phyloP scores from a whole-genome alignment of 495 filamentous ascomycete genomes.

The Xylaria scruposa region DNA sequence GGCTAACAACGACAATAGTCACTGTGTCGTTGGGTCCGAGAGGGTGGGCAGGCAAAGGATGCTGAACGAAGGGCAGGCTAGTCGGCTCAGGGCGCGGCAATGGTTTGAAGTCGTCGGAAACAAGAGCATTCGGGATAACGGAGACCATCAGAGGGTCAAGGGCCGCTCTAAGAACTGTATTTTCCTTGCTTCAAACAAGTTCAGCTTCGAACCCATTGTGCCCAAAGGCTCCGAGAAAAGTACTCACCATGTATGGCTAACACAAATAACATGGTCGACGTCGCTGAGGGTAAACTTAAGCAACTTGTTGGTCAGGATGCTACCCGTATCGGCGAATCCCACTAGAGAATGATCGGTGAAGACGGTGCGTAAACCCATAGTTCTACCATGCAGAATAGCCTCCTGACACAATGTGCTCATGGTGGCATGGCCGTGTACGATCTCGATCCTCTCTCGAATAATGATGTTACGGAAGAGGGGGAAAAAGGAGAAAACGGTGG shows the following conservation, averaged over 20 bases:
- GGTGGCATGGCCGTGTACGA: slow-evolving; percentile 95
- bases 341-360: slow-evolving; percentile 99
- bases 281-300: slow-evolving; percentile 96
- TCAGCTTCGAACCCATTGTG: slow-evolving; percentile 7
- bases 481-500: slow-evolving; percentile 98
- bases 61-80: slow-evolving; percentile 40
- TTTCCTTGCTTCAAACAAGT: slow-evolving; percentile 77
- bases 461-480: slow-evolving; percentile 96
- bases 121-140: slow-evolving; percentile 95
- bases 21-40: slow-evolving; percentile 85
- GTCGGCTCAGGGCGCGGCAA: slow-evolving; percentile 48
- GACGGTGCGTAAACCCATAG: slow-evolving; percentile 93
- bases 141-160: slow-evolving; percentile 96
- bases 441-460: slow-evolving; percentile 90
- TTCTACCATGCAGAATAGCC: slow-evolving; percentile 91
- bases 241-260: slow-evolving; percentile 91
- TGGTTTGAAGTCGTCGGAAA: slow-evolving; percentile 93
- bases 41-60: slow-evolving; percentile 50
- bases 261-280: slow-evolving; percentile 97
- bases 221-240: neutral
- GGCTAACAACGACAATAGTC: slow-evolving; percentile 95
- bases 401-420: slow-evolving; percentile 93
- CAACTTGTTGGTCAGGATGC: slow-evolving; percentile 95
- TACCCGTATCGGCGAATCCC: slow-evolving; percentile 94
- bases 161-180: slow-evolving; percentile 93